Conservation (phyloP, 169 alveolate genomes). For the Plasmodium adleri region DNA sequence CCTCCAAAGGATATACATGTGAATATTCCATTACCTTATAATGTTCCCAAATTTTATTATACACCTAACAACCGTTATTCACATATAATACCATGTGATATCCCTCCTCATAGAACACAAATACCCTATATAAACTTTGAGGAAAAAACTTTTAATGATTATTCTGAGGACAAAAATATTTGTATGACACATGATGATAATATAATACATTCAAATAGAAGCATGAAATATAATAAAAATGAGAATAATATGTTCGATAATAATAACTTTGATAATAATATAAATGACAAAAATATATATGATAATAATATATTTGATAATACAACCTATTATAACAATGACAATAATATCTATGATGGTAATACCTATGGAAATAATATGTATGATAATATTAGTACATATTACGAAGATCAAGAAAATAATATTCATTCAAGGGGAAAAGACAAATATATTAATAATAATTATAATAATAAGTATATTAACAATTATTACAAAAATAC, state of each 20-base stretch:
- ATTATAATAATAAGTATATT: slow-evolving; percentile 10
- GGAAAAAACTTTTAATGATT: slow-evolving; percentile 9
- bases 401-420: slow-evolving; percentile 25
- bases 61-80: slow-evolving; percentile 36
- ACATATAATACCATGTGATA: slow-evolving; percentile 9
- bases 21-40: slow-evolving; percentile 66
- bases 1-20: slow-evolving; percentile 67
- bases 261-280: slow-evolving; percentile 7
- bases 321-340: too few relatives aligned
- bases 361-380: slow-evolving; percentile 8
- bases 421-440: not conserved
- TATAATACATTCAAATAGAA: slow-evolving; percentile 10
- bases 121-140: slow-evolving; percentile 12
- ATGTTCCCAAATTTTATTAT: slow-evolving; percentile 69
- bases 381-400: slow-evolving; percentile 6
- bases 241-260: not conserved
- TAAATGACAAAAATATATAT: not conserved
- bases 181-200: slow-evolving; percentile 5
- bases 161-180: slow-evolving; percentile 3
- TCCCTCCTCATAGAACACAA: not conserved
- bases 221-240: not conserved
- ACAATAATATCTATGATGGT: not conserved
- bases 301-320: too few relatives aligned
- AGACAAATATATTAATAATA: not conserved
- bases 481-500: slow-evolving; percentile 14